Evolutionary conservation across 164 flowering plant genomes (phyloP).

Genomic region (Berberis thunbergii): DNA sequence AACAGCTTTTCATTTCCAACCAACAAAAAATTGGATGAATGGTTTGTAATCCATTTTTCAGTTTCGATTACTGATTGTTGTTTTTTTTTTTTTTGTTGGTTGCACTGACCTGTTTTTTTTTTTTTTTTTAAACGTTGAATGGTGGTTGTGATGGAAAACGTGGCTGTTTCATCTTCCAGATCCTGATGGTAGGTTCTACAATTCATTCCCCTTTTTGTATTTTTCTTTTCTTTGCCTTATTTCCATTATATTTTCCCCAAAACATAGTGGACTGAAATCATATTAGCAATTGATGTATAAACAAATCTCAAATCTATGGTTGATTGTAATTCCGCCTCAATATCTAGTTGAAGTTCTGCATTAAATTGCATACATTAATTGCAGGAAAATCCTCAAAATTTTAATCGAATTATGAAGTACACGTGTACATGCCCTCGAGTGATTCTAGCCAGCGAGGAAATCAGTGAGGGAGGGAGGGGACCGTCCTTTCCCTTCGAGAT

Average conservation of each 20-base stretch:
- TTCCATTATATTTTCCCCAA: neutral
- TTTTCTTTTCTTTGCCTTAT: neutral
- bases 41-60: constrained; percentile 27
- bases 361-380: no score
- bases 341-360: no score
- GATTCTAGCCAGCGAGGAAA: no score
- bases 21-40: constrained; percentile 83
- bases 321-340: no score
- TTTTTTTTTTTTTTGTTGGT: neutral
- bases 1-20: constrained; percentile 71
- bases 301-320: neutral
- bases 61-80: neutral
- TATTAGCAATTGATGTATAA: no score
- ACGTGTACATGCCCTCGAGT: no score
- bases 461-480: no score
- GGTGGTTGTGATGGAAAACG: neutral
- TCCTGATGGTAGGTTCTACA: neutral
- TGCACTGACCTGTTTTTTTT: neutral
- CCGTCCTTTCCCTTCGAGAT: no score
- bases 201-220: neutral
- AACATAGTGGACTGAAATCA: neutral
- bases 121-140: neutral
- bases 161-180: neutral
- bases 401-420: no score
- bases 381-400: no score